These are phyloP conservation scores for Huntiella bhutanensis DNA, from an alignment of 2,329 filamentous ascomycete genomes.

Conservation along the genomic window DNA sequence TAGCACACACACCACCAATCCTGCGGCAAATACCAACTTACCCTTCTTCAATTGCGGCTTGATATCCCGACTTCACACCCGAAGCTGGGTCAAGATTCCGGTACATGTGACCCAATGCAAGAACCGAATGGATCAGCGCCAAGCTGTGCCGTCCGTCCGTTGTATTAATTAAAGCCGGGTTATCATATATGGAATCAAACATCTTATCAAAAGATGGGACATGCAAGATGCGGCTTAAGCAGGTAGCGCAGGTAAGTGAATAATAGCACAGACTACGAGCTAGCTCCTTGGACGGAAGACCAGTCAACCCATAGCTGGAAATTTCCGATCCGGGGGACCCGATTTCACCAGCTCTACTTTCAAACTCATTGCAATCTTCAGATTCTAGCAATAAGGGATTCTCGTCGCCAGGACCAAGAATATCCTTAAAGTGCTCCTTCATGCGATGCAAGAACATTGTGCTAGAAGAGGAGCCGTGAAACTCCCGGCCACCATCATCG, in stretches of 20 bases:
- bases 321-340: slow-evolving; percentile 28
- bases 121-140: slow-evolving; percentile 50
- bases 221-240: slow-evolving; percentile 53
- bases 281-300: slow-evolving; percentile 48
- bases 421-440: slow-evolving; percentile 67
- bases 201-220: slow-evolving; percentile 61
- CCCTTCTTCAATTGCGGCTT: slow-evolving; percentile 36
- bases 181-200: slow-evolving; percentile 61
- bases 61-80: slow-evolving; percentile 29
- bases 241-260: slow-evolving; percentile 37
- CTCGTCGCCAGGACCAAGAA: slow-evolving; percentile 47
- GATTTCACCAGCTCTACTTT: slow-evolving; percentile 50
- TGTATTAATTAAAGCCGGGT: slow-evolving; percentile 39
- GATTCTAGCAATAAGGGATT: slow-evolving; percentile 37
- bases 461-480: slow-evolving; percentile 83
- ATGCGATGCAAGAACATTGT: slow-evolving; percentile 74
- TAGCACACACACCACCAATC: neutral
- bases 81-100: slow-evolving; percentile 34
- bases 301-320: slow-evolving; percentile 27
- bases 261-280: slow-evolving; percentile 35
- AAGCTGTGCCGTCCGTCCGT: slow-evolving; percentile 49
- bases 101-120: slow-evolving; percentile 59
- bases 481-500: slow-evolving; percentile 84
- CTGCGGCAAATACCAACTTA: slow-evolving; percentile 17
- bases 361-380: slow-evolving; percentile 25